Percentiles rank a stretch among this genome's conserved stretches.
These are phyloP conservation scores for Schizonepeta tenuifolia DNA, from an alignment of 257 asterid genomes.

Conservation along the genomic window DNA sequence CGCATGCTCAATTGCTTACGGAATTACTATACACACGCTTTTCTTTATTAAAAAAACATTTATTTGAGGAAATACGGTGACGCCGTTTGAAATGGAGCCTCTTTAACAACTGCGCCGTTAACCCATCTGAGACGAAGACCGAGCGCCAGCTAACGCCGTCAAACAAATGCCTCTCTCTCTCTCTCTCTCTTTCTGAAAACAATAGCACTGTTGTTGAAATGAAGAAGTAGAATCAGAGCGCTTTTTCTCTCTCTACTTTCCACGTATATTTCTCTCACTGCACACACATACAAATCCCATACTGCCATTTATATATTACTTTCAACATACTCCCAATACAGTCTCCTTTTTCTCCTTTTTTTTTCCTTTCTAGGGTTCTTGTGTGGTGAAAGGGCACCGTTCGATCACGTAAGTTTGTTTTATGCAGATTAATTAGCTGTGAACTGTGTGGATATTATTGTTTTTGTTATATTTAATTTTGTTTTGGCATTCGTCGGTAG, in stretches of 20 bases:
- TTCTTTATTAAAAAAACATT: too few relatives aligned
- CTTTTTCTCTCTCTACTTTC: constrained; percentile 49
- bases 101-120: constrained; percentile 22
- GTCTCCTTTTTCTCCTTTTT: constrained; percentile 32
- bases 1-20: background rate
- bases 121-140: constrained; percentile 30
- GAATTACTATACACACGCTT: background rate
- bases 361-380: constrained; percentile 42
- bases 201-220: constrained; percentile 29
- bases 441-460: constrained; percentile 16
- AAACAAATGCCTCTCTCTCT: constrained; percentile 39
- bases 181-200: constrained; percentile 38
- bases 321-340: constrained; percentile 30
- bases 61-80: background rate
- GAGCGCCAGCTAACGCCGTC: constrained; percentile 47
- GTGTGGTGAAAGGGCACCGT: constrained; percentile 41
- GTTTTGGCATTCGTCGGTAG: background rate
- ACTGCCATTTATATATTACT: constrained; percentile 35
- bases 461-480: constrained; percentile 1
- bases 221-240: constrained; percentile 47
- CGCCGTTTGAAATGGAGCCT: constrained; percentile 42
- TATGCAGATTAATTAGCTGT: constrained; percentile 20
- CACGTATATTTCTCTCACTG: constrained; percentile 40
- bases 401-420: constrained; percentile 40
- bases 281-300: constrained; percentile 13